Conservation (phyloP, 257 asterid species). For the Fraxinus excelsior region DNA sequence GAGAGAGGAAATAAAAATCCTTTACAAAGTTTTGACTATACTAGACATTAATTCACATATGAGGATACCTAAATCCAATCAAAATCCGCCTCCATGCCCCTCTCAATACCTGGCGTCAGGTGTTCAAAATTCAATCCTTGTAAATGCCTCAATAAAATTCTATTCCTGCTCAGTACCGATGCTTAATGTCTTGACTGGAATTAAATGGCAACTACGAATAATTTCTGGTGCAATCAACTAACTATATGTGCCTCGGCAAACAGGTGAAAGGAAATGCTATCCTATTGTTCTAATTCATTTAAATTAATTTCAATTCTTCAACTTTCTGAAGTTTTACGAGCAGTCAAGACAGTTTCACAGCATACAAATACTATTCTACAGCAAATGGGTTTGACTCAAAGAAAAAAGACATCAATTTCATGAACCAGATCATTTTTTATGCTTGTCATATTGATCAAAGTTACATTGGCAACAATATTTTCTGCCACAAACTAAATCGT, state of each 20-base stretch:
- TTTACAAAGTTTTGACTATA: neutral
- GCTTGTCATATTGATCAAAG: neutral
- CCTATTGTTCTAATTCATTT: neutral
- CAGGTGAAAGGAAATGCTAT: neutral
- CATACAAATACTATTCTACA: neutral
- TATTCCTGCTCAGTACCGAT: neutral
- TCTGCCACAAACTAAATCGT: neutral
- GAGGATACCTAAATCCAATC: neutral
- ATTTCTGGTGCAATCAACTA: neutral
- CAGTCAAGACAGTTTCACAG: neutral
- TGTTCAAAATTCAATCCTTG: neutral
- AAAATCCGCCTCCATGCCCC: neutral
- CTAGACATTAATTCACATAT: neutral
- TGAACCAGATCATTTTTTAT: neutral
- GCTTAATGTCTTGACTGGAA: neutral
- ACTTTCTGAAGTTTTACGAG: neutral
- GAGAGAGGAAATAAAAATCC: neutral
- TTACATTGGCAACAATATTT: neutral
- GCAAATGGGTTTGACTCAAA: neutral
- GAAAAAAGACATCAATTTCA: neutral
- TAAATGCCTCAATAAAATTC: slow-evolving; percentile 1
- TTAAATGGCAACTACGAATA: neutral
- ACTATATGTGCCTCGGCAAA: neutral
- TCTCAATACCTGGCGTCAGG: neutral
- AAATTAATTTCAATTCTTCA: neutral